Conservation (phyloP, 805 yeast species). For the Saturnispora bothae region DNA sequence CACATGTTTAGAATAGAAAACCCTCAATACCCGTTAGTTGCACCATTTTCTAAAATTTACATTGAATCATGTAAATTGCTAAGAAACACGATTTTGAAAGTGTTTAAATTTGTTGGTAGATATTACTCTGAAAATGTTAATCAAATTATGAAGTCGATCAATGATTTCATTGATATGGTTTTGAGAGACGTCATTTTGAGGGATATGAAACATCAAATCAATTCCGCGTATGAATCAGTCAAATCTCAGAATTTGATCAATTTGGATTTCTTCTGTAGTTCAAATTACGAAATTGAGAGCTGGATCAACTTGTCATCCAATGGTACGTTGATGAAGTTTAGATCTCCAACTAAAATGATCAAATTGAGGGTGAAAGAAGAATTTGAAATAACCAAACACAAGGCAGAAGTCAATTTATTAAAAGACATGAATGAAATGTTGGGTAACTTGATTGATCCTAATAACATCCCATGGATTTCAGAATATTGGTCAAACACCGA, state of each 20-base stretch:
- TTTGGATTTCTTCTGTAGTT: slow-evolving; percentile 73
- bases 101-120: slow-evolving; percentile 53
- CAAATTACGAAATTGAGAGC: slow-evolving; percentile 59
- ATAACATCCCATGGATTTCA: slow-evolving; percentile 81
- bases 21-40: slow-evolving; percentile 42
- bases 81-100: slow-evolving; percentile 51
- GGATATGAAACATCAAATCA: slow-evolving; percentile 49
- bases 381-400: slow-evolving; percentile 43
- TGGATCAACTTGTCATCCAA: slow-evolving; percentile 23
- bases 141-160: slow-evolving; percentile 47
- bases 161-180: slow-evolving; percentile 57
- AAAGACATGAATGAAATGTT: slow-evolving; percentile 73
- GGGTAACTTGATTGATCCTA: slow-evolving; percentile 68
- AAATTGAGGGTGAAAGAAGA: slow-evolving; percentile 32
- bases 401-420: slow-evolving; percentile 73
- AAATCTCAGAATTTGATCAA: slow-evolving; percentile 83
- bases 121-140: slow-evolving; percentile 56
- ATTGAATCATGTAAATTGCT: slow-evolving; percentile 77
- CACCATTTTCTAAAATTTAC: slow-evolving; percentile 84
- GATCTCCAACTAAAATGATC: slow-evolving; percentile 20
- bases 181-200: slow-evolving; percentile 56
- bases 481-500: slow-evolving; percentile 5
- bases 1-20: slow-evolving; percentile 17
- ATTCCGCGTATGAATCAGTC: slow-evolving; percentile 76
- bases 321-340: slow-evolving; percentile 29